A percentile compares a stretch with the other conserved stretches of the same genome.
Evolutionary conservation across 805 yeast species (phyloP).

Genomic region (Metschnikowia arizonensis): DNA sequence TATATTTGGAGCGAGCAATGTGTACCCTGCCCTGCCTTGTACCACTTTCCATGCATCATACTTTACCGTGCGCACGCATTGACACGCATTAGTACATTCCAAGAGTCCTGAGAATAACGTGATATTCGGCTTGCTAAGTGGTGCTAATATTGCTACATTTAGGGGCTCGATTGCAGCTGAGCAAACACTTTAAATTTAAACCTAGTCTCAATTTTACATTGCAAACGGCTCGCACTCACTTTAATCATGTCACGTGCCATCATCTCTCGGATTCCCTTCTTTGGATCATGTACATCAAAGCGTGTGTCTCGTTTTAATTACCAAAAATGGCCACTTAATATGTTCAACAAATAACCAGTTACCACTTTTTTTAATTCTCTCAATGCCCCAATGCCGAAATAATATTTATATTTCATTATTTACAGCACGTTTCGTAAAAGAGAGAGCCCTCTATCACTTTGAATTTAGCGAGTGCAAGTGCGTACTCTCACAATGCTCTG

Average conservation of each 20-base stretch:
- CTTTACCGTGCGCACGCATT: slow-evolving; percentile 1
- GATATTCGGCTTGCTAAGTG: neutral
- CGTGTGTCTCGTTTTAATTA: too few relatives aligned
- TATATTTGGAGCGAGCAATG: neutral
- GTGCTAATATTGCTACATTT: neutral
- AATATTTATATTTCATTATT: too few relatives aligned
- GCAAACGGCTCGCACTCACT: neutral
- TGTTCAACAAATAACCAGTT: too few relatives aligned
- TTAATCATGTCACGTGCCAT: too few relatives aligned
- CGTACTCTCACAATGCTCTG: neutral
- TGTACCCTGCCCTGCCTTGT: slow-evolving; percentile 1
- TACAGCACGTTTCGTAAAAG: neutral
- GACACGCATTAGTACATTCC: neutral
- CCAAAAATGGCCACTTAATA: neutral
- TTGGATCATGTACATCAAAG: too few relatives aligned
- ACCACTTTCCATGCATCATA: neutral
- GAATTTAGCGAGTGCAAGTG: neutral
- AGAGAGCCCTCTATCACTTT: too few relatives aligned
- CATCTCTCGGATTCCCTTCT: too few relatives aligned
- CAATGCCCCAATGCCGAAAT: too few relatives aligned
- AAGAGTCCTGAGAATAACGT: neutral
- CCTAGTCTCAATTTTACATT: too few relatives aligned
- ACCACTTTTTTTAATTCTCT: too few relatives aligned
- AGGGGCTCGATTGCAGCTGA: neutral
- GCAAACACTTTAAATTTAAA: neutral